phyloP scores from a whole-genome alignment of 1,139 yeast species.

The Kurtzmaniella quercitrusa region DNA sequence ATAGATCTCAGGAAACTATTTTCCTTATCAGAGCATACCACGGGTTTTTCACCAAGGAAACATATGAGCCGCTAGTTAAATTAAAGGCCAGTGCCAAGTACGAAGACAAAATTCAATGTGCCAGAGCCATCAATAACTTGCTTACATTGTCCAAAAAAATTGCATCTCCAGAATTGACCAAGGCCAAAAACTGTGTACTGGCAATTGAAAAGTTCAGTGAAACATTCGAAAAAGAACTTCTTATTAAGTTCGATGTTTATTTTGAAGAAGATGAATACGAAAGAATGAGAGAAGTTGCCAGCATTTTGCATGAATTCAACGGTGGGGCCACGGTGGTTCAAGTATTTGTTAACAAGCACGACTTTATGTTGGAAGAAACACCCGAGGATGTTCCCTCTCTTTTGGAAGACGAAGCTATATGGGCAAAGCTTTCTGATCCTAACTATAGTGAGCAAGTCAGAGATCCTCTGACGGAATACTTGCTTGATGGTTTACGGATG shows the following conservation, averaged over 20 bases:
- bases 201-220: constrained; percentile 72
- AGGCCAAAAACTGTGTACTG: constrained; percentile 47
- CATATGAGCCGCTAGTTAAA: constrained; percentile 58
- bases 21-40: constrained; percentile 76
- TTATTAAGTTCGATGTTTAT: constrained; percentile 56
- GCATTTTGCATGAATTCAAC: constrained; percentile 74
- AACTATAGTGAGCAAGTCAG: constrained; percentile 25
- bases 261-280: constrained; percentile 56
- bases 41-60: constrained; percentile 60
- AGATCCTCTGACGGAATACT: constrained; percentile 31
- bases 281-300: constrained; percentile 77
- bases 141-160: constrained; percentile 62
- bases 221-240: constrained; percentile 62
- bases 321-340: constrained; percentile 83
- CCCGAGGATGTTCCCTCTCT: constrained; percentile 28
- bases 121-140: constrained; percentile 64
- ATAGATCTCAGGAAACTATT: constrained; percentile 69
- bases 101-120: constrained; percentile 61
- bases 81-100: constrained; percentile 39
- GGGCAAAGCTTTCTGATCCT: constrained; percentile 38
- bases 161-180: constrained; percentile 47
- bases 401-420: constrained; percentile 34
- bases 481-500: constrained; percentile 34
- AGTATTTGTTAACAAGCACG: constrained; percentile 78
- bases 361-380: constrained; percentile 53